These are phyloP conservation scores for Suillus spraguei DNA, from an alignment of 768 basidiomycete genomes.

Conservation along the genomic window DNA sequence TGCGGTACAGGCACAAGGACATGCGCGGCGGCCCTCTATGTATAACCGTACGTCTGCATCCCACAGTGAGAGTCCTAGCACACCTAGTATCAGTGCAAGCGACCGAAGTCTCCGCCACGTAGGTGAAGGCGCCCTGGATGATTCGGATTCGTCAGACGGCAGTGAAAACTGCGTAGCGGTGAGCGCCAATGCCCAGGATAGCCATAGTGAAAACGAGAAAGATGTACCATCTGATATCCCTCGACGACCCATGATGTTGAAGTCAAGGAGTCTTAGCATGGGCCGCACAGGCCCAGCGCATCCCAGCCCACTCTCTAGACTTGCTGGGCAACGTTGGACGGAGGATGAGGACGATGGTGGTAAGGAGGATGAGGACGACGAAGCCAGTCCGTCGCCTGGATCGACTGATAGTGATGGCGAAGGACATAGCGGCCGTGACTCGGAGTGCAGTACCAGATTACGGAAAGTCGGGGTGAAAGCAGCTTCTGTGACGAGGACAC, in stretches of 20 bases:
- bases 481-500: constrained; percentile 33
- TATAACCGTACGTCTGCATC: constrained; percentile 48
- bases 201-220: constrained; percentile 37
- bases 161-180: constrained; percentile 21
- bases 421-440: constrained; percentile 35
- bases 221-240: constrained; percentile 16
- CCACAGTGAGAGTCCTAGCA: constrained; percentile 36
- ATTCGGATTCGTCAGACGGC: constrained; percentile 66
- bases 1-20: constrained; percentile 33
- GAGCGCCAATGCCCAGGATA: constrained; percentile 19
- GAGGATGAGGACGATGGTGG: constrained; percentile 45
- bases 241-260: constrained; percentile 31
- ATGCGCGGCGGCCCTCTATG: constrained; percentile 39
- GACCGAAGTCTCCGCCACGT: constrained; percentile 60
- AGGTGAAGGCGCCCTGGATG: constrained; percentile 78
- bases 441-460: constrained; percentile 15
- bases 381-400: constrained; percentile 55
- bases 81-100: constrained; percentile 33
- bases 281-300: constrained; percentile 37
- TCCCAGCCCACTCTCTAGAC: constrained; percentile 68
- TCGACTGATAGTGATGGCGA: constrained; percentile 67
- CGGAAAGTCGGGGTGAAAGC: constrained; percentile 13
- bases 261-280: constrained; percentile 38
- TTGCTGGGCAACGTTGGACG: constrained; percentile 56
- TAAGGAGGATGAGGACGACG: constrained; percentile 47